A percentile compares a stretch with the other conserved stretches of the same genome.
These are phyloP conservation scores for Chrysoporthe cubensis DNA, from an alignment of 2,329 filamentous ascomycete genomes.

Conservation along the genomic window DNA sequence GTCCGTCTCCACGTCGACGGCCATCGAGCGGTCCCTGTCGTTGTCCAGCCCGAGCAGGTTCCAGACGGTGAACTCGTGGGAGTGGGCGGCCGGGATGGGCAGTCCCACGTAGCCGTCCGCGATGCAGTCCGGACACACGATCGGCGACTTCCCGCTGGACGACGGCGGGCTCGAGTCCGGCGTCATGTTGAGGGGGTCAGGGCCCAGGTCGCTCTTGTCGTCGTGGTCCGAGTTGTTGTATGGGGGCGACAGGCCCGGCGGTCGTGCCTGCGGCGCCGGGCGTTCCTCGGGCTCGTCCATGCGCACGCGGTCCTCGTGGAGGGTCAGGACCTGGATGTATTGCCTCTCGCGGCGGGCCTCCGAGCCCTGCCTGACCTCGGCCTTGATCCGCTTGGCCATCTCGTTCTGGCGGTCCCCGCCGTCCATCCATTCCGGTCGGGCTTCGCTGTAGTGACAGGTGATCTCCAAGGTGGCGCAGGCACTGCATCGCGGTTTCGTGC, in stretches of 20 bases:
- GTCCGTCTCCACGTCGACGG: slow-evolving; percentile 33
- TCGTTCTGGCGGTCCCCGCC: slow-evolving; percentile 35
- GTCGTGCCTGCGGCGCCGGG: slow-evolving; percentile 14
- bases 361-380: slow-evolving; percentile 38
- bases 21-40: slow-evolving; percentile 16
- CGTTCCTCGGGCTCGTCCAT: slow-evolving; percentile 24
- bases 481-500: slow-evolving; percentile 39
- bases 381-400: slow-evolving; percentile 42
- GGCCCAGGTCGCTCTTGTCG: slow-evolving; percentile 20
- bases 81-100: slow-evolving; percentile 3
- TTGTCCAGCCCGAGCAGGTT: slow-evolving; percentile 26
- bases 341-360: slow-evolving; percentile 21
- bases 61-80: slow-evolving; percentile 25
- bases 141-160: slow-evolving; percentile 17
- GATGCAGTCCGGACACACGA: slow-evolving; percentile 26
- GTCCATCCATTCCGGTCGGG: slow-evolving; percentile 42
- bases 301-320: slow-evolving; percentile 25
- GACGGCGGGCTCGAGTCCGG: slow-evolving; percentile 24
- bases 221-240: slow-evolving; percentile 12
- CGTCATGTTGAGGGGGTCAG: neutral
- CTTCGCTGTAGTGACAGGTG: slow-evolving; percentile 39
- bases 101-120: slow-evolving; percentile 13
- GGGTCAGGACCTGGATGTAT: slow-evolving; percentile 26
- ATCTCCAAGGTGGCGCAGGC: slow-evolving; percentile 41
- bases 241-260: slow-evolving; percentile 8